Evolutionary conservation across 1,284 basidiomycete species (phyloP), one percentile per base, ranked within the genome.

Genomic region (Farysia itapuensis): DNA sequence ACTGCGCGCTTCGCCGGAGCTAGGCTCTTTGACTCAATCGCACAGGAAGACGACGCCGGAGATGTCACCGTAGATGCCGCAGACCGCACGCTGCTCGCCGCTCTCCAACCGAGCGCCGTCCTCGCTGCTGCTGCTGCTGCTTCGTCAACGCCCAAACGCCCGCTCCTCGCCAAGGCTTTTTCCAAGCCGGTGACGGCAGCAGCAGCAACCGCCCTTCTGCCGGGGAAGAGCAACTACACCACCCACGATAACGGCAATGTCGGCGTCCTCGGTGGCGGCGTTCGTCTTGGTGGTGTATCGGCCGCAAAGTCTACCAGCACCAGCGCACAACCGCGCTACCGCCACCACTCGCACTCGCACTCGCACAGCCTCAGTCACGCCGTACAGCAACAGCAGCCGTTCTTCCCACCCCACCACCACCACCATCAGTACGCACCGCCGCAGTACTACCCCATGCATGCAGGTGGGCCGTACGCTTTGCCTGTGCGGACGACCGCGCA

Each of bases 191-290:
- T 9, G 25, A 11, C 31, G 20, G 14, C 21, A 11, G n/a, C 16
- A 15, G 19, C 41, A n/a, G 19, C 25, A 26, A 57, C 23, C 9
- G 21, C 21, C 28, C 30, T 39, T 2, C 43, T 36, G 7, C 53
- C 53, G 4, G 35, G 50, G 44, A 58, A 58, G 49, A 41, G 46
- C 50, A 68, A 65, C 52, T 64, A 64, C 48, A 67, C 64, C 24
- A 60, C 49, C 2, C 63, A 70, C 39, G 68, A 71, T 43, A 66
- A 66, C 25, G 68, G 68, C 42, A 71, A 71, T 20, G 68, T 71
- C 19, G 67, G 67, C 13, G 68, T 71, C 3, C 43, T 71, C 16
- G 68, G 68, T 22, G 68, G 68, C 16, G 68, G 68, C 18, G 65
- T 71, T 7, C 44, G 53, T 16, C 48, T 71, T 6, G 67, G 67